Evolutionary conservation across 331 rosid species (phyloP).

Genomic region (Pyrus hybrid): DNA sequence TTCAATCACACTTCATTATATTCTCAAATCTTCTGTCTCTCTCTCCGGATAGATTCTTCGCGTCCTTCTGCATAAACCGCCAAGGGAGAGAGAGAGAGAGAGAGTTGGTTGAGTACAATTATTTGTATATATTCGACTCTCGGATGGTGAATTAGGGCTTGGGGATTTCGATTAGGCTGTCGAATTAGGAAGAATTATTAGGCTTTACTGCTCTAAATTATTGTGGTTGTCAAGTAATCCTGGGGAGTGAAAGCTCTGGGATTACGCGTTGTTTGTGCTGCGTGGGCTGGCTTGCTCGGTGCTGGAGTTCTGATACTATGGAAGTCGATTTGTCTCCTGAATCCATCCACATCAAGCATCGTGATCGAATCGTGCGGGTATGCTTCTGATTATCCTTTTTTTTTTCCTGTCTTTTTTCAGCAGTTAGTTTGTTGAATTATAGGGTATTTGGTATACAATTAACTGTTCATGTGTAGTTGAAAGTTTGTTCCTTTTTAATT

Average conservation of each 20-base stretch:
- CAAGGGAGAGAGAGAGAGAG: neutral
- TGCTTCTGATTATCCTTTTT: neutral
- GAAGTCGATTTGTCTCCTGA: conserved; percentile 54
- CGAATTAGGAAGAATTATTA: neutral
- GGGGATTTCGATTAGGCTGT: neutral
- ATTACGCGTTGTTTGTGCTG: conserved; percentile 46
- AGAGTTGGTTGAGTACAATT: neutral
- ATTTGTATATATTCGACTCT: neutral
- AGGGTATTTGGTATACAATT: neutral
- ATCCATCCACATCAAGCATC: conserved; percentile 31
- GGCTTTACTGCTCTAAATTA: neutral
- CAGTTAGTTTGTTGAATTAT: neutral
- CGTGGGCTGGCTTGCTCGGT: conserved; percentile 37
- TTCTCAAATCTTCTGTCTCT: neutral
- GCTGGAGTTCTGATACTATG: conserved; percentile 47
- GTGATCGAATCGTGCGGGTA: conserved; percentile 75
- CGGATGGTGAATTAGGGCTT: neutral
- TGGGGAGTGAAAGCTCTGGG: conserved; percentile 54
- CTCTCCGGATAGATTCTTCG: neutral
- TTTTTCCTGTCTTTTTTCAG: neutral
- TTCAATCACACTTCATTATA: neutral
- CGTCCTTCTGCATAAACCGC: neutral
- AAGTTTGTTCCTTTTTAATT: neutral
- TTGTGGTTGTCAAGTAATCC: conserved; percentile 21
- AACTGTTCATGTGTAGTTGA: neutral